Conservation (phyloP, 192 early-diverging fungal genomes). For the Powellomyces hirtus region DNA sequence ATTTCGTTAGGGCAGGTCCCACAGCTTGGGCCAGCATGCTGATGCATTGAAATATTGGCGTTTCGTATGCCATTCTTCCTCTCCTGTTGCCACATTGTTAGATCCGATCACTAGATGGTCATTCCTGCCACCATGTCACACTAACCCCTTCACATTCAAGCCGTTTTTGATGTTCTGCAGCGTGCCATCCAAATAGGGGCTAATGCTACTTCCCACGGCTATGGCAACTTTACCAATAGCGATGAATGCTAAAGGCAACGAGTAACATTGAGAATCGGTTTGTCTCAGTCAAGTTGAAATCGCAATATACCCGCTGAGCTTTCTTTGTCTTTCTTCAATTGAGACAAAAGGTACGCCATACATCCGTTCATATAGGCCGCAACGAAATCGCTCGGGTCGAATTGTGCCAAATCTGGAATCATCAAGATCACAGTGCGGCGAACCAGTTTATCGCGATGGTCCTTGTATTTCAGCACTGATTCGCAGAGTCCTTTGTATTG, state of each 20-base stretch:
- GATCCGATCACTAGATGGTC: not conserved
- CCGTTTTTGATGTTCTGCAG: constrained; percentile 73
- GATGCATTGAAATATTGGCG: constrained; percentile 75
- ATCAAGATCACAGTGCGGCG: constrained; percentile 78
- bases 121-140: not conserved
- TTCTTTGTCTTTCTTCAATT: constrained; percentile 72
- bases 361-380: constrained; percentile 63
- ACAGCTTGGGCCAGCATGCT: constrained; percentile 86
- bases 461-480: constrained; percentile 71
- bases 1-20: constrained; percentile 83
- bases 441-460: constrained; percentile 75
- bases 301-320: not conserved
- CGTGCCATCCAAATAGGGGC: constrained; percentile 76
- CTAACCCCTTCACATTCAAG: constrained; percentile 67
- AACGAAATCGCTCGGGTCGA: constrained; percentile 70
- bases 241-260: constrained; percentile 59
- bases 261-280: no score
- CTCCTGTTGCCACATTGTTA: constrained; percentile 14
- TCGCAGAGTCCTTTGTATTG: constrained; percentile 75
- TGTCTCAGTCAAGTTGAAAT: not conserved
- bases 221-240: constrained; percentile 85
- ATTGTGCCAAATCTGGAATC: constrained; percentile 80
- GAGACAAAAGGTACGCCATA: constrained; percentile 70
- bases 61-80: constrained; percentile 26
- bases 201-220: constrained; percentile 73